phyloP scores from a whole-genome alignment of 305 asterid genomes.

The Fraxinus velutina region DNA sequence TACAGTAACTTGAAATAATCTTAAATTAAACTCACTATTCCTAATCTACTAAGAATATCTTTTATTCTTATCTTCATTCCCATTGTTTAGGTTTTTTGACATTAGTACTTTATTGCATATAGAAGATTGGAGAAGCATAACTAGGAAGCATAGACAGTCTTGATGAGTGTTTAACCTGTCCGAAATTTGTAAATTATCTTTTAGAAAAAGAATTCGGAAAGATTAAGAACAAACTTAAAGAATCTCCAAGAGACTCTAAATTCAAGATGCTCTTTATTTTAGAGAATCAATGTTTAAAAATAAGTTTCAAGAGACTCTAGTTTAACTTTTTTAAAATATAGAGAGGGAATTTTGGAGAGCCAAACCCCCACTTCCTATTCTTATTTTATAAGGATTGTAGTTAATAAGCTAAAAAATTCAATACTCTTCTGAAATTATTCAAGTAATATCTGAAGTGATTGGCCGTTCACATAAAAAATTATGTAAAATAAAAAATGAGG shows the following conservation, averaged over 20 bases:
- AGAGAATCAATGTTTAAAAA: background rate
- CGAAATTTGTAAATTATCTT: background rate
- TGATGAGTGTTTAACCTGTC: background rate
- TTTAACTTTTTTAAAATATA: background rate
- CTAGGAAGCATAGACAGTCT: background rate
- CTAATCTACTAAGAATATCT: background rate
- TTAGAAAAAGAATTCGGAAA: background rate
- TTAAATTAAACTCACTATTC: background rate
- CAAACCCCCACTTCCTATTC: background rate
- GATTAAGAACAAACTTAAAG: background rate
- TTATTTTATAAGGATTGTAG: background rate
- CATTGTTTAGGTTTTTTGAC: background rate
- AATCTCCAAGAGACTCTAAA: background rate
- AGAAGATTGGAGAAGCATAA: background rate
- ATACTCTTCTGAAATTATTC: background rate
- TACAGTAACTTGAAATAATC: background rate
- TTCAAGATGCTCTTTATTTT: background rate
- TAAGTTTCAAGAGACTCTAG: background rate
- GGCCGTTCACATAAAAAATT: background rate
- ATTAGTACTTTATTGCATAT: background rate
- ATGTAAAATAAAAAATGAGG: background rate
- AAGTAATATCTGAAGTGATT: background rate
- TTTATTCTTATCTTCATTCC: background rate
- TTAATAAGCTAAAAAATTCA: background rate
- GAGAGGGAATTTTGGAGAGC: background rate